Percentiles rank a stretch among this genome's conserved stretches.
These are phyloP conservation scores for Breviolum minutum DNA, from an alignment of 73 alveolate genomes.

Conservation along the genomic window DNA sequence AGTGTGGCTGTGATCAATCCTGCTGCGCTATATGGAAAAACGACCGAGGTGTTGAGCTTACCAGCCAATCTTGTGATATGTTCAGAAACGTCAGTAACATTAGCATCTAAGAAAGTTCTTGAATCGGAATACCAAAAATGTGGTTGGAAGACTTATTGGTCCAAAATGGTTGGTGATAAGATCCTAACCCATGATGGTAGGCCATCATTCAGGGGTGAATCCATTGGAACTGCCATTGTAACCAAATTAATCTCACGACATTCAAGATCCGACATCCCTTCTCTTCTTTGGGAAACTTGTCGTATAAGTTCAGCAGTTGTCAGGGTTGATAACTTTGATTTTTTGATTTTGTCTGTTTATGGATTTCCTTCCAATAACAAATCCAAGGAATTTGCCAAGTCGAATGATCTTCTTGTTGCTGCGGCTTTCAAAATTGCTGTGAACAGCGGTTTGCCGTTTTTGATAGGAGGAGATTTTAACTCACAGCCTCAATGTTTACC, in stretches of 20 bases:
- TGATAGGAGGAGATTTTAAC: background rate
- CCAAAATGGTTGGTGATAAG: background rate
- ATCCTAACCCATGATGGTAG: background rate
- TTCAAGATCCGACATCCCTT: no score
- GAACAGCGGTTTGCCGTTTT: background rate
- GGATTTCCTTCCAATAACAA: background rate
- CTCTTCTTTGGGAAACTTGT: background rate
- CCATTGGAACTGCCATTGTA: background rate
- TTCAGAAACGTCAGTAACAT: background rate
- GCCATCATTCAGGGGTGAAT: background rate
- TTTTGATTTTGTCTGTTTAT: background rate
- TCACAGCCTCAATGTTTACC: background rate
- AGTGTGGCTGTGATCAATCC: background rate
- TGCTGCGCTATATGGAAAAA: background rate
- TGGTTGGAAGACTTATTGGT: background rate
- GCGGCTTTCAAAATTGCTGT: background rate
- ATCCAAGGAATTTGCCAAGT: background rate
- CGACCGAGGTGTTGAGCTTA: background rate
- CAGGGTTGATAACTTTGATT: background rate
- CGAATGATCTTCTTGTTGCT: background rate
- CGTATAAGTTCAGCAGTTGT: background rate
- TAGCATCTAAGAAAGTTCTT: background rate
- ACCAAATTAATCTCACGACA: background rate
- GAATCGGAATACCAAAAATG: background rate
- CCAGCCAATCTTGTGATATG: background rate